Base-by-base conservation (phyloP, 139 green algal genomes). In the Asterochloris erici region DNA sequence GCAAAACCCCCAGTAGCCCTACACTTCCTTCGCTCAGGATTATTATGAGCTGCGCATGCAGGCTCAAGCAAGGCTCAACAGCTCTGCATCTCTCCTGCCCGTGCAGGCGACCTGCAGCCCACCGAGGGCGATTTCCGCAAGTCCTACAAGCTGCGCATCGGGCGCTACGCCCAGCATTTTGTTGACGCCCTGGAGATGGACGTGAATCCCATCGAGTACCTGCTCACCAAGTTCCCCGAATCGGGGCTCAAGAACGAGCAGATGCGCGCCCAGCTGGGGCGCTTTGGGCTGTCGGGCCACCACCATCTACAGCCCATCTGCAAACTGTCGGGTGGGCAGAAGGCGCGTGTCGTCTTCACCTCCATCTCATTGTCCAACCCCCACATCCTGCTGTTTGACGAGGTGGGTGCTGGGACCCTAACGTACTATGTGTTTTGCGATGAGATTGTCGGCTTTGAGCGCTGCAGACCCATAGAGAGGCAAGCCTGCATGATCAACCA, bases 311-410 rank as follows among this genome's bases (percentile, higher is more conserved):
- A 94, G 85, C 97, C 97, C 81, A 99, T 99, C 82, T 91, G 93
- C 83, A 99, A 99, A 90, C 91, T 99, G 61, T 96, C 89, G 0
- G 96, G 94, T 61, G 95, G 95, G 68, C 97, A 99, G 86, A 99
- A 99, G 90, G 92, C 97, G 23, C 93, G 97, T 15, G 97, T 99
- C 62, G 97, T 99, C 79, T 99, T 99, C 88, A 95, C 96, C 0
- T 88, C 93, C 63, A 98, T 99, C 82, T 84, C 85, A 12, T 91
- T 99, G 24, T 85, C 79, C 24, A 81, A 93, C 62, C 94, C 97
- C 0, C 97, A 99, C 92, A 99, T 99, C 85, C 90, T 98, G 84
- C 90, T 98, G 87, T 89, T 98, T 83, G 90, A 93, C 74, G 90
- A 93, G 38, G 38, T 54, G 38, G 38, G 38, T 54, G 38, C 38